These are phyloP conservation scores for Dianthus caryophyllus DNA, from an alignment of 148 eudicot species.

Conservation along the genomic window DNA sequence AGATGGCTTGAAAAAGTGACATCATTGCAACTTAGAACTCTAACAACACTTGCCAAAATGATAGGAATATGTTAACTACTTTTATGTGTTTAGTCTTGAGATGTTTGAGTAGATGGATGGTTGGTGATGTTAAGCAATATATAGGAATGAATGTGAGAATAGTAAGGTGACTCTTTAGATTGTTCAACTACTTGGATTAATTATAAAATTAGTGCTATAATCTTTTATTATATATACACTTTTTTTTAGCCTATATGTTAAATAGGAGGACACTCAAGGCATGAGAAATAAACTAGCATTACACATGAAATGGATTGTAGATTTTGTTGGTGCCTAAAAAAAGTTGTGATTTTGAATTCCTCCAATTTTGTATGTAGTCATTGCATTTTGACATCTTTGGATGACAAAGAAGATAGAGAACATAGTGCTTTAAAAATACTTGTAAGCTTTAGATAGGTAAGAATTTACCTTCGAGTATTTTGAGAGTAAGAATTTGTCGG, in stretches of 20 bases:
- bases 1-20: constrained; percentile 10
- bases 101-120: not conserved
- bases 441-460: too few relatives aligned
- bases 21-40: not conserved
- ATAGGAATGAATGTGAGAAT: constrained; percentile 3
- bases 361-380: not conserved
- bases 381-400: constrained; percentile 22
- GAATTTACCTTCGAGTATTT: too few relatives aligned
- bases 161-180: constrained; percentile 21
- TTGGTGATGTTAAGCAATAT: constrained; percentile 11
- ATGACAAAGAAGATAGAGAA: constrained; percentile 29
- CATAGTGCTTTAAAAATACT: too few relatives aligned
- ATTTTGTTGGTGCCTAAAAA: not conserved
- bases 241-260: constrained; percentile 10
- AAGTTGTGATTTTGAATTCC: not conserved
- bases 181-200: constrained; percentile 20
- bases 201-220: not conserved
- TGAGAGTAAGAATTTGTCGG: too few relatives aligned
- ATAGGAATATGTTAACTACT: not conserved
- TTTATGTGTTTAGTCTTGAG: not conserved
- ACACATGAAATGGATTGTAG: constrained; percentile 14
- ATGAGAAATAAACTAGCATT: constrained; percentile 9
- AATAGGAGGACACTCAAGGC: constrained; percentile 7
- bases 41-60: not conserved
- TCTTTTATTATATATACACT: not conserved